Percentiles rank a stretch among this genome's conserved stretches.
Evolutionary conservation across 2,329 filamentous ascomycete genomes (phyloP).

Genomic region (Aureobasidium vineae): DNA sequence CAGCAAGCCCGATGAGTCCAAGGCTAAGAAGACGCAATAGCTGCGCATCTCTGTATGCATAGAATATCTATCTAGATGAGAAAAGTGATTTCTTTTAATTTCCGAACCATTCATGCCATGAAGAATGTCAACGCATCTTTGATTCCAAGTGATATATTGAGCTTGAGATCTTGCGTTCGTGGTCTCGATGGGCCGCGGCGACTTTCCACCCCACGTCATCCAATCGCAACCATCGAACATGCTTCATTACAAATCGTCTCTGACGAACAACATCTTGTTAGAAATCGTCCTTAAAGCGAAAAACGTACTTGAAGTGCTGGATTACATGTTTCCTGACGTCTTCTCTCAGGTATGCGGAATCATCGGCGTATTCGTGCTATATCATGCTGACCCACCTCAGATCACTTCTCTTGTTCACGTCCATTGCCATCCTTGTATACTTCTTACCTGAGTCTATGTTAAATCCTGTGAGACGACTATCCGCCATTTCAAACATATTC

Average conservation of each 20-base stretch:
- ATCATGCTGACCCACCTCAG: conserved; percentile 5
- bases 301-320: neutral
- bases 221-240: neutral
- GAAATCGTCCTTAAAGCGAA: neutral
- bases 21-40: conserved; percentile 44
- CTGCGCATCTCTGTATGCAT: conserved; percentile 8
- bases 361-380: neutral
- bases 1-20: conserved; percentile 55
- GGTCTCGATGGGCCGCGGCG: neutral
- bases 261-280: neutral
- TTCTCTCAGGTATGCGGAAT: neutral
- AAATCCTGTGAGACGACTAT: neutral
- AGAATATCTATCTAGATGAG: conserved; percentile 17
- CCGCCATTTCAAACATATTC: neutral
- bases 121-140: neutral
- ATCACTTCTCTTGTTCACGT: conserved; percentile 2
- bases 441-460: conserved; percentile 4
- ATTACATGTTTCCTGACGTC: neutral
- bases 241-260: neutral
- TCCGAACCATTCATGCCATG: neutral
- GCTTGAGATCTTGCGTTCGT: neutral
- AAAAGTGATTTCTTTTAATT: conserved; percentile 17
- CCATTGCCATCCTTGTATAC: neutral
- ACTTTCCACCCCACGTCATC: conserved; percentile 10
- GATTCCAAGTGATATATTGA: neutral